Conservation (phyloP, 495 filamentous ascomycete species). For the Aspergillus ellipticus region DNA sequence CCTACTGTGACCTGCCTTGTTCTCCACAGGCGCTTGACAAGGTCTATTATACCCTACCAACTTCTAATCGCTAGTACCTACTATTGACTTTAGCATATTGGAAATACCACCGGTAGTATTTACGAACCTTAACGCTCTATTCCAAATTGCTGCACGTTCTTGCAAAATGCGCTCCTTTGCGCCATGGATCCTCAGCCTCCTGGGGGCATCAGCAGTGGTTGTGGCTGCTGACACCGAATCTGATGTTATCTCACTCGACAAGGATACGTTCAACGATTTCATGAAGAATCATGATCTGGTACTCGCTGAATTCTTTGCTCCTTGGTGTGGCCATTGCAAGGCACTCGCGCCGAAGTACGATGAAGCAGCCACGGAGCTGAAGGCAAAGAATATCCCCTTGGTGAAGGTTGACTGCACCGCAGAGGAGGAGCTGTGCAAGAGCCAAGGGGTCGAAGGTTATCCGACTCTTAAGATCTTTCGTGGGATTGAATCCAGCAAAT, state of each 20-base stretch:
- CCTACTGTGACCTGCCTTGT: too few relatives aligned
- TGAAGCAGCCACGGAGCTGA: constrained; percentile 87
- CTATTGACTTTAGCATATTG: too few relatives aligned
- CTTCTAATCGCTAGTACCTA: background rate
- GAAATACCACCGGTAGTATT: too few relatives aligned
- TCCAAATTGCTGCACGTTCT: constrained; percentile 4
- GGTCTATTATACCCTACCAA: background rate
- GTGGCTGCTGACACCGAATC: constrained; percentile 54
- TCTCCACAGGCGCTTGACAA: background rate
- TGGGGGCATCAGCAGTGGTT: constrained; percentile 55
- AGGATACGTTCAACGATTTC: constrained; percentile 81
- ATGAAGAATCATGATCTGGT: constrained; percentile 83
- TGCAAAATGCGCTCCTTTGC: constrained; percentile 56
- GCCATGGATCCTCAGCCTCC: constrained; percentile 55
- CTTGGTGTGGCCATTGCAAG: constrained; percentile 99
- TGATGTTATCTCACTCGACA: constrained; percentile 79
- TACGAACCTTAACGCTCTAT: background rate
- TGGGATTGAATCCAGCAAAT: constrained; percentile 72
- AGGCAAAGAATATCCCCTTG: constrained; percentile 89
- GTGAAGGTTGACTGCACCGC: constrained; percentile 97
- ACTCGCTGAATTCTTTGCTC: constrained; percentile 96
- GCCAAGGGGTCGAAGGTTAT: constrained; percentile 91
- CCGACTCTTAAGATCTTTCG: constrained; percentile 99
- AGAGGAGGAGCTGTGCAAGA: constrained; percentile 85
- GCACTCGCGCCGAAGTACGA: constrained; percentile 86